Percentiles rank a stretch among this genome's conserved stretches.
phyloP scores from a whole-genome alignment of 495 filamentous ascomycete species.

The Jackrogersella multiformis region DNA sequence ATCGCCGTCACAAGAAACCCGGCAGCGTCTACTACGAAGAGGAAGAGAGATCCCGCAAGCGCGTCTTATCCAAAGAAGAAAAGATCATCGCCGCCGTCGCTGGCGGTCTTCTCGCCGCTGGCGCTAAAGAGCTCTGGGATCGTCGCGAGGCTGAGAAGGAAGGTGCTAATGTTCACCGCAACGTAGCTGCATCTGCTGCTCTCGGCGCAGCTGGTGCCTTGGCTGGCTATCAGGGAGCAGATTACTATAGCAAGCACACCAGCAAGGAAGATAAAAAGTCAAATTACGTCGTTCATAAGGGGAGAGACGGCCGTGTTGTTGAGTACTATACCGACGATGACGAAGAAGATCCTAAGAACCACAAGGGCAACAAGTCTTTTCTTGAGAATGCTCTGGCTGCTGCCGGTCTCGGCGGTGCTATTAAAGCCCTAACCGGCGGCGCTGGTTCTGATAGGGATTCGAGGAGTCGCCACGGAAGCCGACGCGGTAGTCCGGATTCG shows the following conservation, averaged over 20 bases:
- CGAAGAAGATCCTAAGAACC: constrained; percentile 58
- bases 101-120: constrained; percentile 62
- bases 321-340: constrained; percentile 65
- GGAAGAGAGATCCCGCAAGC: constrained; percentile 55
- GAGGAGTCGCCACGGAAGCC: constrained; percentile 60
- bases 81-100: constrained; percentile 66
- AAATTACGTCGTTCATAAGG: constrained; percentile 51
- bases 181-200: constrained; percentile 60
- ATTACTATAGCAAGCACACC: constrained; percentile 62
- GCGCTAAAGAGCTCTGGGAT: constrained; percentile 66
- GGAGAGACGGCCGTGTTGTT: constrained; percentile 53
- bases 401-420: constrained; percentile 71
- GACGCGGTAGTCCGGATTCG: constrained; percentile 53
- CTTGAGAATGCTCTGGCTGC: constrained; percentile 74
- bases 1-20: constrained; percentile 54
- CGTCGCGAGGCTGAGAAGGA: constrained; percentile 61
- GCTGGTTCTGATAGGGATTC: constrained; percentile 63
- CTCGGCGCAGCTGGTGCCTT: constrained; percentile 64
- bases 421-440: constrained; percentile 61
- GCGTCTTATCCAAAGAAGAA: constrained; percentile 63
- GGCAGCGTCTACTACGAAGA: constrained; percentile 54
- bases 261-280: constrained; percentile 59
- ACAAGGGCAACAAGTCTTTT: constrained; percentile 72
- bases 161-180: constrained; percentile 56
- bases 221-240: constrained; percentile 63